Percentiles rank a stretch among this genome's conserved stretches.
These are phyloP conservation scores for Dovyalis caffra DNA, from an alignment of 345 rosid species.

Conservation along the genomic window DNA sequence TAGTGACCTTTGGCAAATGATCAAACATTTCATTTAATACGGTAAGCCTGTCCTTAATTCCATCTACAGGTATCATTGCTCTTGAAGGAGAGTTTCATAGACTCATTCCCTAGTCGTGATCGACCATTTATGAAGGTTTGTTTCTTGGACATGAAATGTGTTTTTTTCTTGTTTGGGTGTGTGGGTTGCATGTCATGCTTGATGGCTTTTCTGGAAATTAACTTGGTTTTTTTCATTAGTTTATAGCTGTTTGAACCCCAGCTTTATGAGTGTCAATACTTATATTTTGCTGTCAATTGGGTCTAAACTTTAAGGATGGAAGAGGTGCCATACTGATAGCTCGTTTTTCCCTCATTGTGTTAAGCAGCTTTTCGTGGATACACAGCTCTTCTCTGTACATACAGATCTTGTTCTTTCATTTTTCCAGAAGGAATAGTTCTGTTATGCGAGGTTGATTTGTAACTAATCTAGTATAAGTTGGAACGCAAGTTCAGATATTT, in stretches of 20 bases:
- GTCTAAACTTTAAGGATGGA: background rate
- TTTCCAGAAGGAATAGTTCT: constrained; percentile 77
- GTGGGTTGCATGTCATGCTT: background rate
- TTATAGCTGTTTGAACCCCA: no score
- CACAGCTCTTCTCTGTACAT: constrained; percentile 95
- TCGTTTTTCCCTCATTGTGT: background rate
- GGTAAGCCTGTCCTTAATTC: background rate
- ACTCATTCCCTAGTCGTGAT: constrained; percentile 75
- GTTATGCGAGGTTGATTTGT: constrained; percentile 8
- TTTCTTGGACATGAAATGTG: background rate
- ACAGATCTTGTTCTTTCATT: constrained; percentile 91
- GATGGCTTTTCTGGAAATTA: background rate
- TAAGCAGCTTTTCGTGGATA: constrained; percentile 74
- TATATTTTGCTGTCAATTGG: background rate
- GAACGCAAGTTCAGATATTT: constrained; percentile 30
- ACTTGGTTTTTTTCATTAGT: background rate
- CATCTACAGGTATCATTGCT: constrained; percentile 78
- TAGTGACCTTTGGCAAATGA: background rate
- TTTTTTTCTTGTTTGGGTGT: background rate
- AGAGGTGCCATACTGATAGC: background rate
- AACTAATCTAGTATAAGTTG: constrained; percentile 21
- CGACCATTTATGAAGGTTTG: constrained; percentile 88
- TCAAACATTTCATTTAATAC: background rate
- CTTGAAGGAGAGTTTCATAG: constrained; percentile 87
- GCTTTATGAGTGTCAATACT: background rate